Conservation (phyloP, 2,329 filamentous ascomycete genomes). For the Sclerotinia minor region DNA sequence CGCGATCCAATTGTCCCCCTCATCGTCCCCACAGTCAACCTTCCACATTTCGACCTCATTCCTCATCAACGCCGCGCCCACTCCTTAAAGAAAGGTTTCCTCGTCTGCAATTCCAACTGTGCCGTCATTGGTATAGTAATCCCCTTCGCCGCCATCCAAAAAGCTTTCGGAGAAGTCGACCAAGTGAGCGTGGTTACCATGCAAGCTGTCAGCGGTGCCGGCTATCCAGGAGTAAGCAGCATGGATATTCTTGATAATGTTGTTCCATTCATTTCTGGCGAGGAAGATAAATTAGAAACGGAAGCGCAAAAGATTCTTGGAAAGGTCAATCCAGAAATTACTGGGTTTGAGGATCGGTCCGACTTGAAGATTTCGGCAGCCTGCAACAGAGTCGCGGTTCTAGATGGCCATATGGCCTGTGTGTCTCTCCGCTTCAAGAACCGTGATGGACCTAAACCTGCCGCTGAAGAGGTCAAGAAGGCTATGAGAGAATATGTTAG, state of each 20-base stretch:
- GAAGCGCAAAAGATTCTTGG: constrained; percentile 96
- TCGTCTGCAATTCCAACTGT: constrained; percentile 98
- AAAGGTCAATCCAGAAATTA: constrained; percentile 65
- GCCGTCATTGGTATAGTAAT: constrained; percentile 96
- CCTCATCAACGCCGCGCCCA: constrained; percentile 79
- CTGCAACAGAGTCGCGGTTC: constrained; percentile 91
- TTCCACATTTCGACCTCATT: constrained; percentile 81
- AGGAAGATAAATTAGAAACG: constrained; percentile 94
- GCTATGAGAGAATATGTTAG: constrained; percentile 79
- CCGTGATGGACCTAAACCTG: constrained; percentile 63
- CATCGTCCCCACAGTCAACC: constrained; percentile 93
- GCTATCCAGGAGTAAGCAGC: constrained; percentile 83
- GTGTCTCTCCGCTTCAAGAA: constrained; percentile 81
- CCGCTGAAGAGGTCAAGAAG: constrained; percentile 71
- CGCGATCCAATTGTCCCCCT: constrained; percentile 86
- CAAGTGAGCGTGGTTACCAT: constrained; percentile 79
- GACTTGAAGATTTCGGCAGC: constrained; percentile 77
- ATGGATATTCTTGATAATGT: constrained; percentile 98
- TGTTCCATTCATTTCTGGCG: constrained; percentile 87
- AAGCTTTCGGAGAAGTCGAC: constrained; percentile 80
- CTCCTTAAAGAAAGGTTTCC: constrained; percentile 77
- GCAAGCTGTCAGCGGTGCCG: constrained; percentile 91
- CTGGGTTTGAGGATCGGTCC: constrained; percentile 74
- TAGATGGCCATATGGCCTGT: constrained; percentile 94
- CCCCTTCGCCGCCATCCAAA: constrained; percentile 86